Evolutionary conservation across 148 eudicot genomes (phyloP).

Genomic region (Rhododendron kiyosumense): DNA sequence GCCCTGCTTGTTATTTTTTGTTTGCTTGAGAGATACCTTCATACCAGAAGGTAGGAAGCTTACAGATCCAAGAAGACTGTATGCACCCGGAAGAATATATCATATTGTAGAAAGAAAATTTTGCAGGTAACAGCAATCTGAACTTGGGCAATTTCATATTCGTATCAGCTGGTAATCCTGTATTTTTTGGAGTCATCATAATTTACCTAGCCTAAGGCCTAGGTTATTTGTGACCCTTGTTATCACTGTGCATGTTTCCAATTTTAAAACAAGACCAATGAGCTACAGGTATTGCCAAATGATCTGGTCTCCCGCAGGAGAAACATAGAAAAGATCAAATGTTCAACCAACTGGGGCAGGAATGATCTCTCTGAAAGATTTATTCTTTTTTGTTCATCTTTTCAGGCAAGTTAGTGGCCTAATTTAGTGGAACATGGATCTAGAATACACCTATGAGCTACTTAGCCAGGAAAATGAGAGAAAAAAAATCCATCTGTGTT

Average conservation of each 20-base stretch:
- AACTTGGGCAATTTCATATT: not conserved
- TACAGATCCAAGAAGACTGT: conserved; percentile 76
- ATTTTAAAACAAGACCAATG: not conserved
- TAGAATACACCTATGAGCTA: not conserved
- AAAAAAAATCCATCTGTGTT: not conserved
- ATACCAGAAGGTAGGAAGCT: conserved; percentile 75
- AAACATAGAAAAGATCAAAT: not conserved
- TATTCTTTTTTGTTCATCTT: not conserved
- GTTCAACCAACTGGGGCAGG: not conserved
- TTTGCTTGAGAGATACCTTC: conserved; percentile 93
- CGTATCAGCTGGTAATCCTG: not conserved
- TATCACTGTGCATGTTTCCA: not conserved
- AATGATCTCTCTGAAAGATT: not conserved
- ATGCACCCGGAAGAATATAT: conserved; percentile 94
- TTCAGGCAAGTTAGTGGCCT: not conserved
- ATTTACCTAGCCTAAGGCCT: not conserved
- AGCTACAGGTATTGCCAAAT: not conserved
- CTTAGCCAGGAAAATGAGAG: not conserved
- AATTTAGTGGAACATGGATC: not conserved
- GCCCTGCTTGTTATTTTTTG: conserved; percentile 79
- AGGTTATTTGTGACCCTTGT: not conserved
- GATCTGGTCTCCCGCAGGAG: not conserved
- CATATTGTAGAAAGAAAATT: conserved; percentile 94
- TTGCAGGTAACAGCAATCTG: conserved; percentile 55
- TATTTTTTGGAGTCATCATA: not conserved